phyloP scores from a whole-genome alignment of 139 green algal species.

The Chlamydomonas sp. region DNA sequence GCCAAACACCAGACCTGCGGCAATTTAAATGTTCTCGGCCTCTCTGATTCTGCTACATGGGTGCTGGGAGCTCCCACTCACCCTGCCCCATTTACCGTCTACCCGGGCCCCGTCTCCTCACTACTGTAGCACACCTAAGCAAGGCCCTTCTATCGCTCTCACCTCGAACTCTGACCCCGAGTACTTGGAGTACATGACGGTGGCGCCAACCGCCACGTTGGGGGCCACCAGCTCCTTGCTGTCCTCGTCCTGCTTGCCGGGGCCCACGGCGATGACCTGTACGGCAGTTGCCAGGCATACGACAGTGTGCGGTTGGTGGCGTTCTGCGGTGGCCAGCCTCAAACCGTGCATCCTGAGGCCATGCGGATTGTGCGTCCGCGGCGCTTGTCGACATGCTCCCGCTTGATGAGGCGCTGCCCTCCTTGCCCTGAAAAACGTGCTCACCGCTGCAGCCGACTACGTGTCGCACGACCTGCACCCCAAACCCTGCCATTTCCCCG shows the following conservation, averaged over 20 bases:
- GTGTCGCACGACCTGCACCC: too few species aligned
- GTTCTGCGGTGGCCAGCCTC: too few species aligned
- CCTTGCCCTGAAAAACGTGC: too few species aligned
- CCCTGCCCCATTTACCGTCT: neutral
- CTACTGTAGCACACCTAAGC: neutral
- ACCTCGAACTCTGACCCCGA: conserved; percentile 88
- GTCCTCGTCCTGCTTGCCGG: conserved; percentile 73
- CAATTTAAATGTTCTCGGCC: neutral
- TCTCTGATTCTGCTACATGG: neutral
- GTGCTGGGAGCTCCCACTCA: neutral
- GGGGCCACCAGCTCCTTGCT: conserved; percentile 61
- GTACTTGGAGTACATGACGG: conserved; percentile 92
- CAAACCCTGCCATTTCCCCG: too few species aligned
- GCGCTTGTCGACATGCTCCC: too few species aligned
- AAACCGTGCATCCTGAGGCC: too few species aligned
- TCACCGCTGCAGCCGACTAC: too few species aligned
- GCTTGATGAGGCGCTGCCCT: too few species aligned
- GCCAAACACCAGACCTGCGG: neutral
- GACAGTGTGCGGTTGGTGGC: too few species aligned
- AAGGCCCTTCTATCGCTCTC: neutral
- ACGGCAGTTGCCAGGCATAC: neutral
- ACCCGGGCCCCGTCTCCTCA: neutral
- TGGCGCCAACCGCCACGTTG: conserved; percentile 76
- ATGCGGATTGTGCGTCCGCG: too few species aligned
- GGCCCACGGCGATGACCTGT: conserved; percentile 86